Base-by-base conservation (phyloP, 371 early-diverging fungal genomes). In the Chytridiales sp. region DNA sequence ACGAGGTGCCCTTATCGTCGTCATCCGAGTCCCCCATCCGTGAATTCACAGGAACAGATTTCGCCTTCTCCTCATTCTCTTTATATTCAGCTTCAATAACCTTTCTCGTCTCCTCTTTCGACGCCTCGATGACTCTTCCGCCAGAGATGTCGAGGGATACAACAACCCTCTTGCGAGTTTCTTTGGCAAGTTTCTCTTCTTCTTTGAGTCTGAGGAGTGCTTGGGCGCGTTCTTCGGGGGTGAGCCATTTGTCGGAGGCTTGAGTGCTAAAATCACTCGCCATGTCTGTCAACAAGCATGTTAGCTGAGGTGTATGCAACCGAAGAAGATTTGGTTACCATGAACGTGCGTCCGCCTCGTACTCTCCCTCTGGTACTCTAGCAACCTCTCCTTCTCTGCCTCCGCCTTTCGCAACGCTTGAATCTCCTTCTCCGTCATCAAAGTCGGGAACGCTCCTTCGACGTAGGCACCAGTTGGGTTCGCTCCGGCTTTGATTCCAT, bases 311-410 rank as follows among this genome's bases (percentile, higher is more conserved):
- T 6, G 26, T 49, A 21, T 5, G 30, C 50, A 17, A 15, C 9
- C 3, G 0, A 19, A 1, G 27, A 31, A 31, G 27, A 50, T 11
- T 17, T 29, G 35, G 15, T 43, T 67, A 82, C 80, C 83, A 60
- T 86, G 85, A 9, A 91, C 89, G 32, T 76, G 80, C 31, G 90
- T 89, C 38, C 92, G 74, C 57, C 84, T 79, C 0, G 90, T 87
- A 43, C 86, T 85, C 11, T 89, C 89, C 27, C 87, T 79, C 56
- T 94, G 91, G 56, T 79, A 92, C 44, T 90, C 91, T 29, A 93
- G 68, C 50, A 93, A 61, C 27, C 82, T 77, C 35, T 89, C 89
- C 62, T 86, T 88, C 56, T 89, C 88, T 19, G 70, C 76, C 53
- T 86, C 81, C 0, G 93, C 94, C 48, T 75, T 68, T 17, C 65